Evolutionary conservation across 192 early-diverging fungal genomes (phyloP), one percentile per base, ranked within the genome.

Genomic region (Backusella westeae): DNA sequence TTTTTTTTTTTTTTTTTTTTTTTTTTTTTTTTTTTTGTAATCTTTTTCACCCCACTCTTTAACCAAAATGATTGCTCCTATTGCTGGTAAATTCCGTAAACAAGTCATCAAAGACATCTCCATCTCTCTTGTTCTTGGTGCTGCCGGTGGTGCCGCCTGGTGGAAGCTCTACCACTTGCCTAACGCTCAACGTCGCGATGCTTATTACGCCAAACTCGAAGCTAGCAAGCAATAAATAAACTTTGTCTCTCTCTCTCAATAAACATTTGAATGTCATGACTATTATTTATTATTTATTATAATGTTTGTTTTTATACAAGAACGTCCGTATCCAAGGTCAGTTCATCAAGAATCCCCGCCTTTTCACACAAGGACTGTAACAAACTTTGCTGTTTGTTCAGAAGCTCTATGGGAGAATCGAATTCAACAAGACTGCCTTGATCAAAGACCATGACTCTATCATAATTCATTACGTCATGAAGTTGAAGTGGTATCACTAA

Each of bases 301-400:
- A 32, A 32, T 32, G 32, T 32, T 1, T 56, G 23, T 56, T 59
- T 59, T 71, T 44, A 71, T 32, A 42, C 19, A 46, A 71, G 38
- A 29, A 71, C 29, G 10, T 71, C 69, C 26, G 69, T 71, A 44
- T 71, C 69, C 38, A 71, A 71, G 29, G 69, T 71, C 35, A 71
- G 69, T 71, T 71, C 65, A 44, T 75, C 73, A 29, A 76, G 44
- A 68, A 76, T 69, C 9, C 94, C 94, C 21, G 95, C 93, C 72
- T 91, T 91, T 63, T 89, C 86, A 77, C 91, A 95, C 91, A 98
- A 93, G 38, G 78, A 83, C 34, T 85, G 75, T 77, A 98, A 96
- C 15, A 90, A 72, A n/a, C 92, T 91, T 2, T 76, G 67, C 12
- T 85, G 67, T 14, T 84, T 81, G n/a, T 86, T 85, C 35, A 98